Conservation (phyloP, 2,329 filamentous ascomycete genomes). For the Neoascochyta sp. region DNA sequence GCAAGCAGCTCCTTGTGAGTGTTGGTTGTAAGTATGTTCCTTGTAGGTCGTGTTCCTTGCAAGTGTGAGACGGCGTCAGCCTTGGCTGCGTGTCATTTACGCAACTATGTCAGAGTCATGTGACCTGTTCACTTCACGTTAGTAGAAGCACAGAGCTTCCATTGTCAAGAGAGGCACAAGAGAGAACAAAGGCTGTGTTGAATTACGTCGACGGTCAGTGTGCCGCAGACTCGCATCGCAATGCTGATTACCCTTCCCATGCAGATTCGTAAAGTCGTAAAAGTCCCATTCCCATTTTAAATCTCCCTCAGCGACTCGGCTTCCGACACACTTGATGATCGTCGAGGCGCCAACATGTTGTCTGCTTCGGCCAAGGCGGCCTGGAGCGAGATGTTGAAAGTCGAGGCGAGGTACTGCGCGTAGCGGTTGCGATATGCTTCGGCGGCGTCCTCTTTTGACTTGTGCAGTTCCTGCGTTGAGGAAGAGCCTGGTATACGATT, state of each 20-base stretch:
- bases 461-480: constrained; percentile 34
- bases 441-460: constrained; percentile 30
- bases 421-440: constrained; percentile 37
- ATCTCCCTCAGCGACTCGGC: constrained; percentile 32
- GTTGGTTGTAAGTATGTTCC: too few species aligned
- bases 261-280: constrained; percentile 21
- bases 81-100: too few species aligned
- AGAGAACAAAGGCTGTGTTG: constrained; percentile 23
- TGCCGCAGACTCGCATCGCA: constrained; percentile 20
- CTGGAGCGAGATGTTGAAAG: constrained; percentile 40
- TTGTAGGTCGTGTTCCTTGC: too few species aligned
- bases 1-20: too few species aligned
- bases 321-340: constrained; percentile 34
- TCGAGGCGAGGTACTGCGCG: constrained; percentile 39
- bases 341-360: constrained; percentile 33
- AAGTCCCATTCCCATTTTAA: constrained; percentile 11
- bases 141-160: constrained; percentile 16
- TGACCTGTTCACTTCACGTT: constrained; percentile 14
- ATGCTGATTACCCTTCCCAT: constrained; percentile 19
- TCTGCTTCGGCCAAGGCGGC: constrained; percentile 39
- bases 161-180: constrained; percentile 16
- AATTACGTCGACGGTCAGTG: constrained; percentile 13
- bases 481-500: constrained; percentile 33
- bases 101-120: too few species aligned
- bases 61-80: too few species aligned